Evolutionary conservation across 139 green algal genomes (phyloP), one percentile per base, ranked within the genome.

Genomic region (Nannochloris sp.): DNA sequence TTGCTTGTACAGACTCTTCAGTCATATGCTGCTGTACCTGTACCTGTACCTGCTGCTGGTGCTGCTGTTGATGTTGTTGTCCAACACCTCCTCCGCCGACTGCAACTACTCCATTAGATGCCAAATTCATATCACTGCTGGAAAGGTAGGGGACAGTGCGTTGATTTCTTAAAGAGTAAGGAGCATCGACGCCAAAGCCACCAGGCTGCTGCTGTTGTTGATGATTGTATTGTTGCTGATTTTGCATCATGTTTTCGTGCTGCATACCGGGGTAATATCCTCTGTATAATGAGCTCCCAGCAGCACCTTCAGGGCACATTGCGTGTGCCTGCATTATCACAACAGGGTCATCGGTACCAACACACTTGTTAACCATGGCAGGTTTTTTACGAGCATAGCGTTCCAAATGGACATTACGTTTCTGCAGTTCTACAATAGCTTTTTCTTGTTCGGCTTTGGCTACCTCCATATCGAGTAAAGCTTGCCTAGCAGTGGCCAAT

Each of bases 271-370:
- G n/a, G 23, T 24, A 25, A 25, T 4, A 23, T 25, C 31, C 15
- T 25, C 13, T 54, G 33, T 65, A 65, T 33, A 65, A 39, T 7
- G 25, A 38, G 39, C 27, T 57, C 31, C 33, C 39, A 27, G 42
- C 25, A 34, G 13, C 59, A 29, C 59, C 59, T 23, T 65, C 59
- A 9, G 59, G 59, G 12, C 10, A 30, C 59, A 65, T 32, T 23
- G 59, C 30, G 19, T n/a, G 24, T 13, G 59, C 59, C 24, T 65
- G 59, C 59, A 65, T 65, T 33, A 27, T 23, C 12, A n/a, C 10
- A 54, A 53, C 34, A n/a, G 36, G 23, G 13, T 48, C 6, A n/a
- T 60, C 30, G 10, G 59, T 65, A 13, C 34, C 34, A 6, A 65
- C 34, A 53, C 59, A 65, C 23, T 65, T 65, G 13, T 55, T 32